Evolutionary conservation across 2,329 filamentous ascomycete genomes (phyloP), one percentile per base, ranked within the genome.

Genomic region (Cytospora paraplurivora): DNA sequence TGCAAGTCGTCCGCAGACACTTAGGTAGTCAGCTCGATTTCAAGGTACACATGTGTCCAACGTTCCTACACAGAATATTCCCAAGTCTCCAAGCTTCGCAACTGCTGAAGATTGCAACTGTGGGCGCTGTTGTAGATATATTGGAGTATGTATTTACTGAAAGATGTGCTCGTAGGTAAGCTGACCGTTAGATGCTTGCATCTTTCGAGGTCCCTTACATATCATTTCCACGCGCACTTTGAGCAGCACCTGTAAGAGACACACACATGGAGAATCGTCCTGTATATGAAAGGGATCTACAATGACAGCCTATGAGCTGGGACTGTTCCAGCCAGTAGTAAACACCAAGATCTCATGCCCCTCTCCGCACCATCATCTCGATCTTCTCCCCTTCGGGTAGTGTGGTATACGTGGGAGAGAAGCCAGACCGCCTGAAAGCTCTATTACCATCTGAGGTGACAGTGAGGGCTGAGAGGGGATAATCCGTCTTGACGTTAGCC

Each of bases 401-500:
- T 44, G 53, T 62, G n/a, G 7, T 50, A 58, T 51, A 47, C n/a
- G 33, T 65, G 3, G 34, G 54, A 11, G 54, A 37, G 50, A 66
- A 66, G 19, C 61, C 57, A 12, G 37, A 33, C 37, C 64, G 55
- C 57, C 33, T 59, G 38, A 66, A 66, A 21, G 54, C 64, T 35
- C 34, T 59, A 19, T 59, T 63, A 4, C 64, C 64, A 19, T 59
- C 38, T 7, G 37, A 32, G 0, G 61, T 64, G 34, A 53, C 64
- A 7, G 64, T 64, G 53, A 66, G 61, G 15, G 64, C 64, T 66
- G 27, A 4, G 12, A 51, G n/a, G 44, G 5, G 13, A 34, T 13
- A 5, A 34, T 3, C 3, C 17, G 15, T 38, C 27, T 4, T n/a
- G 7, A 49, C 44, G 49, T 63, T 53, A 63, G 61, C 33, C 41